Conservation (phyloP, 2,329 filamentous ascomycete species). For the Ceratocystis cubensis region DNA sequence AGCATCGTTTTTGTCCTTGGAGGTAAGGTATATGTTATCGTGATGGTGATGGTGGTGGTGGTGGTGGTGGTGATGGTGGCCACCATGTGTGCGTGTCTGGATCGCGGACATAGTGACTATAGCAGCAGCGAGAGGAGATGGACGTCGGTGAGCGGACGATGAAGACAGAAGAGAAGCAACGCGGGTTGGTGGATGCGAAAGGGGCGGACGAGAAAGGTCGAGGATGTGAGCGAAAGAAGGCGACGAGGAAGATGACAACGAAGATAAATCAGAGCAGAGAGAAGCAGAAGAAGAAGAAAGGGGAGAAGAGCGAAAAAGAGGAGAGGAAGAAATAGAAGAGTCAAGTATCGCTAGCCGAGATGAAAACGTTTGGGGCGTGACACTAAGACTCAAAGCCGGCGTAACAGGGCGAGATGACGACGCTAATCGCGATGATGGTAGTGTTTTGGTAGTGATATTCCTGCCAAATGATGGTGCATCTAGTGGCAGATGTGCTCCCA, state of each 20-base stretch:
- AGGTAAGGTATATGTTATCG: conserved; percentile 89
- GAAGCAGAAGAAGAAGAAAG: conserved; percentile 14
- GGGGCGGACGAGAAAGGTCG: conserved; percentile 23
- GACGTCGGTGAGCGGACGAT: conserved; percentile 11
- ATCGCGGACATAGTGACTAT: conserved; percentile 12
- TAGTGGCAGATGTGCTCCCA: not conserved
- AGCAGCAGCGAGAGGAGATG: conserved; percentile 10
- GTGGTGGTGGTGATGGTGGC: conserved; percentile 33
- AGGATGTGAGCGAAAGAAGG: conserved; percentile 27
- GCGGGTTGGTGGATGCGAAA: conserved; percentile 9
- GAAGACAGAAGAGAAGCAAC: conserved; percentile 11
- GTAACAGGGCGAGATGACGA: conserved; percentile 11
- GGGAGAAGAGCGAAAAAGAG: not conserved
- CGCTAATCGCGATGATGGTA: not conserved
- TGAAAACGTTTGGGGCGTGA: not conserved
- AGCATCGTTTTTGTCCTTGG: conserved; percentile 61
- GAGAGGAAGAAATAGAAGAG: conserved; percentile 5
- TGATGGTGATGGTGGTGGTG: conserved; percentile 77
- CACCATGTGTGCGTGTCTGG: conserved; percentile 15
- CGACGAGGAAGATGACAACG: not conserved
- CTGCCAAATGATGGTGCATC: not conserved
- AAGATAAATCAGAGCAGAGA: not conserved
- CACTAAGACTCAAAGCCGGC: not conserved
- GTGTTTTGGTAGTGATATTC: conserved; percentile 3
- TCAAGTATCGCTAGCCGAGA: conserved; percentile 6